Evolutionary conservation across 2,329 filamentous ascomycete species (phyloP).

Genomic region (Talaromyces sp.): DNA sequence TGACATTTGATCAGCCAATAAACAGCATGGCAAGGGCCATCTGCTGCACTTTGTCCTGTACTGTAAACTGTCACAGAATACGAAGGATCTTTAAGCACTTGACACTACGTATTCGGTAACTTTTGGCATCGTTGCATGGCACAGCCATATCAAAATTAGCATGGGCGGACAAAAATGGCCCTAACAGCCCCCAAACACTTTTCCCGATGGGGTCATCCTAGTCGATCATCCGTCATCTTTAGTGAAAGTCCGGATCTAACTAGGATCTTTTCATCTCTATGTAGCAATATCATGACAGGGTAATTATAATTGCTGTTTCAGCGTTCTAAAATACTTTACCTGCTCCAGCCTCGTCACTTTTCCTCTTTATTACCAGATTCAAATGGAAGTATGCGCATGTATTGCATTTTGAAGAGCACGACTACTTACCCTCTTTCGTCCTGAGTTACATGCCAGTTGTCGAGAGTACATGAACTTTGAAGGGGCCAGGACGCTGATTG

Average conservation of each 20-base stretch:
- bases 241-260: background rate
- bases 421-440: background rate
- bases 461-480: background rate
- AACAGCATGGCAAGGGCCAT: background rate
- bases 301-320: background rate
- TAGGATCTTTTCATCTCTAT: background rate
- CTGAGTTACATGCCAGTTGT: background rate
- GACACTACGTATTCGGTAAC: background rate
- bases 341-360: background rate
- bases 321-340: background rate
- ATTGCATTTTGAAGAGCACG: background rate
- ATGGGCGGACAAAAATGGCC: background rate
- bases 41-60: constrained; percentile 5
- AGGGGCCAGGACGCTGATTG: background rate
- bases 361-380: background rate
- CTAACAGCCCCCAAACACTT: constrained; percentile 8
- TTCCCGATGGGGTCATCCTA: background rate
- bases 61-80: background rate
- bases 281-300: background rate
- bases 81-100: constrained; percentile 7
- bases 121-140: background rate
- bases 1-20: background rate
- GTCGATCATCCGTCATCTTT: constrained; percentile 6
- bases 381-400: background rate
- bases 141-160: background rate